Base-by-base conservation (phyloP, 1,139 yeast species). In the Yamadazyma triangularis region DNA sequence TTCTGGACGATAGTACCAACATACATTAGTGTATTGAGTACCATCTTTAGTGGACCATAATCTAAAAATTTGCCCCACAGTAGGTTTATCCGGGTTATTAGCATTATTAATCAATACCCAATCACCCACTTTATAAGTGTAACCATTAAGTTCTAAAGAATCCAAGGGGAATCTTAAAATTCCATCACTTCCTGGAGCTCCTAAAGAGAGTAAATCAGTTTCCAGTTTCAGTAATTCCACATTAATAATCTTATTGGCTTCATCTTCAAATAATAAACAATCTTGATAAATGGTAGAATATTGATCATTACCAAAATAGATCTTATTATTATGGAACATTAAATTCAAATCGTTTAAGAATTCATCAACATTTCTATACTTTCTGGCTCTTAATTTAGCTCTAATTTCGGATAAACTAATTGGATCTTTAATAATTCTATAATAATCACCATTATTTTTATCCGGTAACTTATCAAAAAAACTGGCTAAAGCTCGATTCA, bases 1-100 rank as follows among this genome's bases (percentile, higher is more conserved):
- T 56, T 91, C 97, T 0, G 98, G 96, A 39, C 97, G 78, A 50
- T 86, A 84, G 59, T 89, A 91, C 98, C 98, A 91, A 64, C 98
- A 91, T 24, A 87, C 95, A 50, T 91, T 91, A 51, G 91, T 73
- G 77, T 91, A 89, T 39, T 81, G 73, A 41, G 84, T 80, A 11
- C 93, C 94, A 48, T 88, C 96, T 34, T 76, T 73, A 3, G 80
- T 77, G 36, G 82, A 78, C 98, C 98, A 91, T 41, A 91, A 73
- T 47, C 96, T 74, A 63, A 89, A 91, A 23, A 91, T 77, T 56
- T 91, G 98, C 8, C 95, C 96, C 16, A 89, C 85, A 10, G 89
- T 89, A 11, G 98, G 97, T 54, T 85, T 84, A 18, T 79, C 72
- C 2, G 84, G 79, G 55, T 89, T 96, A 51, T 88, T 89, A 12